Evolutionary conservation across 441 rosid genomes (phyloP).

Genomic region (Erodium trifolium): DNA sequence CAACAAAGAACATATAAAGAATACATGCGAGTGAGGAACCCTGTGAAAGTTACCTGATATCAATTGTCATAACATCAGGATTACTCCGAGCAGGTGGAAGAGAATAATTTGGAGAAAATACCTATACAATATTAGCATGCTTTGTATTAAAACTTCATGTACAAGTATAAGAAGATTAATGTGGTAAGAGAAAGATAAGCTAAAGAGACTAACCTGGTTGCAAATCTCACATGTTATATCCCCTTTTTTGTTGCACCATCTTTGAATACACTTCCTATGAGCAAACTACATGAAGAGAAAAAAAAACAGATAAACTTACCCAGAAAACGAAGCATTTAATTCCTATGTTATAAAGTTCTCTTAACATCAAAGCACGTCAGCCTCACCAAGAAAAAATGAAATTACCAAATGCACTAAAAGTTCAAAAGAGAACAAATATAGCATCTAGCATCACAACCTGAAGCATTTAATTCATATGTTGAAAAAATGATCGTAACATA

Average conservation of each 20-base stretch:
- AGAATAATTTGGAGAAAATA: constrained; percentile 56
- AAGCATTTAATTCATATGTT: not conserved
- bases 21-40: constrained; percentile 8
- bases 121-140: constrained; percentile 25
- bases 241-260: constrained; percentile 66
- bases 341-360: too few species aligned
- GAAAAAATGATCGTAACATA: not conserved
- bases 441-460: too few species aligned
- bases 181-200: not conserved
- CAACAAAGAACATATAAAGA: not conserved
- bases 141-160: not conserved
- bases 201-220: constrained; percentile 32
- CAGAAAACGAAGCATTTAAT: not conserved
- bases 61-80: constrained; percentile 46
- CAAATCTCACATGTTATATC: constrained; percentile 61
- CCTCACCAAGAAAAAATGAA: too few species aligned
- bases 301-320: constrained; percentile 15
- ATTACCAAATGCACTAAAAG: too few species aligned
- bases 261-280: constrained; percentile 60
- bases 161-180: not conserved
- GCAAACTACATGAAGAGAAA: constrained; percentile 43
- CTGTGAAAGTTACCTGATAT: constrained; percentile 36
- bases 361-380: too few species aligned
- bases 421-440: too few species aligned
- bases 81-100: constrained; percentile 34